Base-by-base conservation (phyloP, 257 asterid species). In the Fraxinus pennsylvanica region DNA sequence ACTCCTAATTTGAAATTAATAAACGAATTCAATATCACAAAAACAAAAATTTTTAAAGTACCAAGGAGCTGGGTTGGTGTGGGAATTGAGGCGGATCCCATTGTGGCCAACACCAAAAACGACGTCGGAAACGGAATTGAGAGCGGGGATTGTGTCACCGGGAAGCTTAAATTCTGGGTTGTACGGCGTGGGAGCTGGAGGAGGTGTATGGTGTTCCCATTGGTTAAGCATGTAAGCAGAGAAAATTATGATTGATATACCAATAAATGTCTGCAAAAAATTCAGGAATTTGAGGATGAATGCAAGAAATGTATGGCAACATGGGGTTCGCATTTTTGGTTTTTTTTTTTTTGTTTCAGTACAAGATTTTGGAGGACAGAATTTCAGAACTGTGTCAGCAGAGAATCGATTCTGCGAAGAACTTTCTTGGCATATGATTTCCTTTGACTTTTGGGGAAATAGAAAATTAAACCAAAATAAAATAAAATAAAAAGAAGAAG, bases 61-160 rank as follows among this genome's bases (percentile, higher is more conserved):
- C 96, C 98, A 93, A 8, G 95, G 93, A 72, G 88, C 85, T 63
- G 95, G 95, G 71, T 90, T 92, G 12, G 85, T 82, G 73, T 74
- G 73, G 77, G 38, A 81, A 68, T 80, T 79, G 81, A 82, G 45
- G 78, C 76, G 63, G 74, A 81, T 70, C 61, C 76, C 88, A 79
- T 78, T 80, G 65, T 45, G 76, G 30, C 15, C 35, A 27, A 68
- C 15, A 19, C 17, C 57, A 17, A 78, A 74, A 77, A 78, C 72
- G 61, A 67, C 61, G 73, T 61, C 83, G 57, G 36, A 45, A 3
- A 71, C 81, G 3, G 47, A 78, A 78, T 69, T 81, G 57, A 76
- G 39, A 68, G 68, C 50, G 63, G 25, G 19, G 75, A 78, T n/a
- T 79, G 33, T 80, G 68, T 57, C 78, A 69, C 72, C 61, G 22